These are phyloP conservation scores for Polyplosphaeria fusca DNA, from an alignment of 495 filamentous ascomycete genomes.

Conservation along the genomic window DNA sequence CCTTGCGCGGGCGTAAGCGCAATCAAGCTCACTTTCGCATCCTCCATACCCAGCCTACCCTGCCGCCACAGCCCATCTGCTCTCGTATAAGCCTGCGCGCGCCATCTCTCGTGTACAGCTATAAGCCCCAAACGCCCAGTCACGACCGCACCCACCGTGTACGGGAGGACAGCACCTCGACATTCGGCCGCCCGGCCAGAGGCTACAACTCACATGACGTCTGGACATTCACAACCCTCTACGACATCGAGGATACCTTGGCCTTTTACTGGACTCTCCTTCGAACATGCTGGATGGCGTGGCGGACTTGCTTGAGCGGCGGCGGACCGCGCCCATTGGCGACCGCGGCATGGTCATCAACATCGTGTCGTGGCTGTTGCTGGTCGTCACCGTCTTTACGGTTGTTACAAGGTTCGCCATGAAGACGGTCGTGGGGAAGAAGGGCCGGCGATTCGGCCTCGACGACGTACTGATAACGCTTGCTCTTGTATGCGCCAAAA, in stretches of 20 bases:
- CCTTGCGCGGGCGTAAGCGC: constrained; percentile 24
- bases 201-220: constrained; percentile 18
- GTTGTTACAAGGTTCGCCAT: constrained; percentile 19
- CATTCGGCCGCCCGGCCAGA: constrained; percentile 27
- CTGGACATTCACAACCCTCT: not conserved
- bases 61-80: constrained; percentile 13
- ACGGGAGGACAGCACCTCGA: constrained; percentile 16
- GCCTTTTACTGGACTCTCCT: not conserved
- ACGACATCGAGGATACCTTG: constrained; percentile 4
- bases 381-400: constrained; percentile 4
- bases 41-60: constrained; percentile 24
- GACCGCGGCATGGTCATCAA: constrained; percentile 17
- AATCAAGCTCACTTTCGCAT: constrained; percentile 29
- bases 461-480: constrained; percentile 24
- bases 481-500: constrained; percentile 18
- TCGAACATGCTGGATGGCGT: constrained; percentile 26
- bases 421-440: constrained; percentile 18
- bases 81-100: constrained; percentile 7
- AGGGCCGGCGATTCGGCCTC: constrained; percentile 2
- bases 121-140: constrained; percentile 22
- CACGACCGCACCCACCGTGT: constrained; percentile 2
- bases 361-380: constrained; percentile 25
- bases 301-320: constrained; percentile 12
- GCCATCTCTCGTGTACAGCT: constrained; percentile 6
- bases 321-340: constrained; percentile 11